Base-by-base conservation (phyloP, 495 filamentous ascomycete genomes). In the Xylaria nigripes region DNA sequence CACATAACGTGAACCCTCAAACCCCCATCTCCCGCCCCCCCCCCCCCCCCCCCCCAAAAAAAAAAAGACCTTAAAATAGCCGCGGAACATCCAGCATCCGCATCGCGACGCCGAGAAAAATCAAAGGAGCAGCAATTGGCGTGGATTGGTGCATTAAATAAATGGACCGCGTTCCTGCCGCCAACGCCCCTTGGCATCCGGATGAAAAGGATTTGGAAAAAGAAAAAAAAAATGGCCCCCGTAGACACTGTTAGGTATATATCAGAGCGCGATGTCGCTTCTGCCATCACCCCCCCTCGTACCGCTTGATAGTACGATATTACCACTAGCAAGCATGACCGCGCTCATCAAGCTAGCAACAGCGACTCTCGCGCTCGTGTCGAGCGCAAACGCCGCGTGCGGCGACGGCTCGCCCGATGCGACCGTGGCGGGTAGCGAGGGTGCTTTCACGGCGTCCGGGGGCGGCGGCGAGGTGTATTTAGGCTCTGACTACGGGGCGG, bases 401-500 rank as follows among this genome's bases (percentile, higher is more conserved):
- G 72, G 73, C 41, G 54, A 67, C 12, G 70, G 70, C 48, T 63
- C 61, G 4, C 69, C 70, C 3, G 54, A 73, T 42, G 71, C 69
- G 49, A 65, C 49, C 16, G 73, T 76, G 9, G 66, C 69, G 3
- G 72, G 71, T 50, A 68, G 65, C 4, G 64, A 64, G 13, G 61
- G 49, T 42, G 67, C 67, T 6, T 76, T 65, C 59, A 64, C 43
- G 12, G 71, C 73, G 13, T 61, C 48, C 25, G 62, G 60, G 23
- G 69, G 68, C 49, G 61, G 58, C 8, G 65, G 27, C 1, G 16
- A 50, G 3, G 58, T 74, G 16, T 76, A 76, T 52, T 58, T 65
- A 1, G 72, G 72, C 9, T 68, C 67, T 40, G 71, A 76, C 61
- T 76, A 76, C 59, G 65, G 65, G 22, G 61, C 60, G 0, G 73